Percentiles rank a stretch among this genome's conserved stretches.
Evolutionary conservation across 371 early-diverging fungal species (phyloP).

Genomic region (Smittium culicis): DNA sequence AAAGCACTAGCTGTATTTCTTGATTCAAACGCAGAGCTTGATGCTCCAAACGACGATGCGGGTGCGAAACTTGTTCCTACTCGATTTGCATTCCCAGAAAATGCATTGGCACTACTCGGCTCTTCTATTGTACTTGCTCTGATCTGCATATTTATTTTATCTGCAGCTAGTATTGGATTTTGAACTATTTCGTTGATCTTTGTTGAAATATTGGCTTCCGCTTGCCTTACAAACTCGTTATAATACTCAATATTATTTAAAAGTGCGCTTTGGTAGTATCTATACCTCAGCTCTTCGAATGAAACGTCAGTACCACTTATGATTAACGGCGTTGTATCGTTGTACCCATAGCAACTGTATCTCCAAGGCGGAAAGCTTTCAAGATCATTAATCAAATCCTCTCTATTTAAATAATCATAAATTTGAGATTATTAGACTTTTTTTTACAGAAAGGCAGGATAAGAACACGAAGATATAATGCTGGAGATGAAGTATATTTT

Average conservation of each 20-base stretch:
- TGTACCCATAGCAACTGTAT: constrained; percentile 18
- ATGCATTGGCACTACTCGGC: background rate
- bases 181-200: background rate
- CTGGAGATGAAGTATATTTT: too few species aligned
- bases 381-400: constrained; percentile 10
- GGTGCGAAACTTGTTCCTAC: too few species aligned
- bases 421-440: too few species aligned
- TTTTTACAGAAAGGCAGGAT: too few species aligned
- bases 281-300: constrained; percentile 21
- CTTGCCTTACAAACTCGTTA: background rate
- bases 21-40: background rate
- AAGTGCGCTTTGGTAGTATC: background rate
- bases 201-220: background rate
- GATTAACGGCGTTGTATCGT: constrained; percentile 15
- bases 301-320: constrained; percentile 22
- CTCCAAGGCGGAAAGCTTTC: constrained; percentile 17
- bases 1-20: background rate
- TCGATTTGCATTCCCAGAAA: background rate
- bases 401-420: background rate
- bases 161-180: background rate
- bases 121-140: too few species aligned
- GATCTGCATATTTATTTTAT: too few species aligned
- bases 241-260: constrained; percentile 3
- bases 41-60: background rate
- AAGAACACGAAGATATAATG: too few species aligned